Evolutionary conservation across 192 early-diverging fungal species (phyloP).

Genomic region (Gryganskiella cystojenkinii): DNA sequence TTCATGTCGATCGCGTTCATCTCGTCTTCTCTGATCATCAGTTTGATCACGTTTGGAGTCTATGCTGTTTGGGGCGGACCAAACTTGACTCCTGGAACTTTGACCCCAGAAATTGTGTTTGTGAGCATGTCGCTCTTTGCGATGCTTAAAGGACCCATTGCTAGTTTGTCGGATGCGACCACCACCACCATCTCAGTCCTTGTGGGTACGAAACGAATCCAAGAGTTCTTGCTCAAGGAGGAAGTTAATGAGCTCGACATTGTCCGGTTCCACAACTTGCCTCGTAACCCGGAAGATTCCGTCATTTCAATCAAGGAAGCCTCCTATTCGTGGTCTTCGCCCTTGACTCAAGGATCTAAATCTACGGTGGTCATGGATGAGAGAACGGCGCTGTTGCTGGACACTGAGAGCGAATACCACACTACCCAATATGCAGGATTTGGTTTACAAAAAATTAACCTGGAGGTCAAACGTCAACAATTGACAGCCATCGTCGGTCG

Average conservation of each 20-base stretch:
- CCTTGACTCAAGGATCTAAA: background rate
- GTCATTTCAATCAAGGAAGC: constrained; percentile 27
- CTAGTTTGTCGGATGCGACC: constrained; percentile 34
- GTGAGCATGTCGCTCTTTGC: constrained; percentile 33
- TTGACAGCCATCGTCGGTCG: constrained; percentile 67
- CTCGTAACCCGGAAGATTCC: constrained; percentile 13
- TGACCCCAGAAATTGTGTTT: constrained; percentile 30
- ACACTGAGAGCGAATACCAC: too few species aligned
- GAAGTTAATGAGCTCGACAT: constrained; percentile 28
- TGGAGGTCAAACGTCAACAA: constrained; percentile 54
- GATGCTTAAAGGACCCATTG: constrained; percentile 37
- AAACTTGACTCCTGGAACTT: constrained; percentile 23
- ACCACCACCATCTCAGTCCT: constrained; percentile 27
- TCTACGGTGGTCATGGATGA: background rate
- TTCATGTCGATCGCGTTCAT: constrained; percentile 51
- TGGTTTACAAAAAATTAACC: constrained; percentile 17
- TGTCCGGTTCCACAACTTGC: constrained; percentile 18
- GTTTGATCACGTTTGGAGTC: constrained; percentile 33
- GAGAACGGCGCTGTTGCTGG: constrained; percentile 1
- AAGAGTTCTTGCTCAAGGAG: constrained; percentile 38
- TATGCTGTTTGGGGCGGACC: constrained; percentile 33
- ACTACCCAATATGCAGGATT: too few species aligned
- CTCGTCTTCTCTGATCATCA: constrained; percentile 32
- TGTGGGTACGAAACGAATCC: constrained; percentile 35
- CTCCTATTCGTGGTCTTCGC: constrained; percentile 13